phyloP scores from a whole-genome alignment of 352 stramenopile species.

The Globisporangium cylindrosporum region DNA sequence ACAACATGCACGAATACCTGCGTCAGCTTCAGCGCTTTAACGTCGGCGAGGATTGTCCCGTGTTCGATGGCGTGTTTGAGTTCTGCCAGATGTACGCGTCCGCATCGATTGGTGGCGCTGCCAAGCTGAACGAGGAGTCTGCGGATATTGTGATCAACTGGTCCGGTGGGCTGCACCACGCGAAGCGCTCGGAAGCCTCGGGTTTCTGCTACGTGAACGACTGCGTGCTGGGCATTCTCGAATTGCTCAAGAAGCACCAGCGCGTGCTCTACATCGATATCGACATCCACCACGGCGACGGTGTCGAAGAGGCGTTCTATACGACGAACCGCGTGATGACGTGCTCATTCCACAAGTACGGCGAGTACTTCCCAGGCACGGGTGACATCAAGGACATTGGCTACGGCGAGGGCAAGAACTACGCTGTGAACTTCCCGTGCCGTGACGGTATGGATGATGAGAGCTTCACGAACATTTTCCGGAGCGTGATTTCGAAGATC shows the following conservation, averaged over 20 bases:
- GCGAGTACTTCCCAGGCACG: constrained; percentile 99
- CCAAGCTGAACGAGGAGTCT: constrained; percentile 93
- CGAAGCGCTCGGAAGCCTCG: constrained; percentile 97
- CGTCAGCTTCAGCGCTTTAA: constrained; percentile 96
- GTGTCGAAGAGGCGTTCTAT: constrained; percentile 99
- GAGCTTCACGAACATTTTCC: constrained; percentile 89
- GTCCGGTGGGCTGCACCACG: constrained; percentile 98
- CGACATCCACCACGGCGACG: constrained; percentile 99
- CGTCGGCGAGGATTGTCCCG: constrained; percentile 99
- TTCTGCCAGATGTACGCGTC: constrained; percentile 98
- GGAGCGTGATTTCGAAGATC: constrained; percentile 94
- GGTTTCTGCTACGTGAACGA: constrained; percentile 99
- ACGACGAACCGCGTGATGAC: constrained; percentile 99
- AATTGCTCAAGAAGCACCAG: constrained; percentile 96
- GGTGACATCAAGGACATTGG: constrained; percentile 84
- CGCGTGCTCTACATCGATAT: constrained; percentile 99
- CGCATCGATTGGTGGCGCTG: constrained; percentile 95
- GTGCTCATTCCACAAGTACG: constrained; percentile 99
- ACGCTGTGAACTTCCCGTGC: constrained; percentile 98
- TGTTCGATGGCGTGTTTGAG: constrained; percentile 99
- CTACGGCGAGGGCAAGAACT: constrained; percentile 94
- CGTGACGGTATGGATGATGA: constrained; percentile 99
- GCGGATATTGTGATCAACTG: constrained; percentile 99
- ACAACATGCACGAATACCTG: constrained; percentile 97
- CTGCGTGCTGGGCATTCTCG: constrained; percentile 97